Percentiles rank a stretch among this genome's conserved stretches.
Conservation (phyloP, 1,139 yeast genomes). For the Pichia sp. region DNA sequence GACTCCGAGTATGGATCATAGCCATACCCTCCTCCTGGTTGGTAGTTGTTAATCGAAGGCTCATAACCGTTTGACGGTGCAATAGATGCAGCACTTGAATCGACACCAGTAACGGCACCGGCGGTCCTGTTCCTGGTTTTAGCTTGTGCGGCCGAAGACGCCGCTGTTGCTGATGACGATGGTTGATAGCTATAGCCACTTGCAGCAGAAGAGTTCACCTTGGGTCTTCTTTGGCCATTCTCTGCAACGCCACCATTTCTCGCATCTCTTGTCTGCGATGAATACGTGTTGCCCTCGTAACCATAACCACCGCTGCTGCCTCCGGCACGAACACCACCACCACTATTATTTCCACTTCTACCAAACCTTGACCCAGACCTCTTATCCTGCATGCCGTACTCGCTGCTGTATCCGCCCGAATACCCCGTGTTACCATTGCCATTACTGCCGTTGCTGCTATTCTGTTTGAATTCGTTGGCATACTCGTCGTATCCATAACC, state of each 20-base stretch:
- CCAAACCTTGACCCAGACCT: no score
- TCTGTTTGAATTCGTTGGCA: conserved; percentile 5
- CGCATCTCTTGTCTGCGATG: no score
- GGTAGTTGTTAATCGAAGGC: conserved; percentile 9
- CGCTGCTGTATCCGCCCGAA: not conserved
- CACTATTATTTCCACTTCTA: no score
- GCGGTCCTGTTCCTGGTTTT: no score
- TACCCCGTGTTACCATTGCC: not conserved
- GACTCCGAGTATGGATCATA: conserved; percentile 11
- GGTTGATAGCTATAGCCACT: conserved; percentile 2
- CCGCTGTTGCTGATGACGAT: not conserved
- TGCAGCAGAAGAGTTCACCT: conserved; percentile 4
- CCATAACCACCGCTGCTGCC: no score
- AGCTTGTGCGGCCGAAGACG: not conserved
- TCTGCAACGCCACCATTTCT: no score
- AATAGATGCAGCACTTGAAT: no score
- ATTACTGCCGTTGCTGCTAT: not conserved
- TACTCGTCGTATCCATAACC: conserved; percentile 13
- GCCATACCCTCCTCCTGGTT: conserved; percentile 8
- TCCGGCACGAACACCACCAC: no score
- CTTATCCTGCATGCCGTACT: no score
- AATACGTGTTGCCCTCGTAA: no score
- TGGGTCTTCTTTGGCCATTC: conserved; percentile 8
- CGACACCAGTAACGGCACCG: no score
- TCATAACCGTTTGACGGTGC: conserved; percentile 12